phyloP scores from a whole-genome alignment of 331 rosid species.

The Dryas integrifolia region DNA sequence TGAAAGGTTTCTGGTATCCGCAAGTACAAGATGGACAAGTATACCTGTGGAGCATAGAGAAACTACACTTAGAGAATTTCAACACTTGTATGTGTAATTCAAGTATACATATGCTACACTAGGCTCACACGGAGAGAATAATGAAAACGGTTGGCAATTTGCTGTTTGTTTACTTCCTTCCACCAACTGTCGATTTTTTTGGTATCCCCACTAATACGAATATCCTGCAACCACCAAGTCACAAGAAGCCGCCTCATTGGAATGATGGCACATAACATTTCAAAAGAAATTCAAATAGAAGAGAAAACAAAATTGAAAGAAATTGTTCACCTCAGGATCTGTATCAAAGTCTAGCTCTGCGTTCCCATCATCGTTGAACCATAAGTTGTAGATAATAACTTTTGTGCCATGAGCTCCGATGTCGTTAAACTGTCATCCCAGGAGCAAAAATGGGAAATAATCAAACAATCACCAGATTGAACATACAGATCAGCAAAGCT shows the following conservation, averaged over 20 bases:
- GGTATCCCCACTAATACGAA: slow-evolving; percentile 51
- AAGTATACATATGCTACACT: slow-evolving; percentile 18
- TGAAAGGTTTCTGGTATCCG: slow-evolving; percentile 52
- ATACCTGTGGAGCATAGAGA: slow-evolving; percentile 52
- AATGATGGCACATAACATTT: slow-evolving; percentile 16
- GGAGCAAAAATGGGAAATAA: background rate
- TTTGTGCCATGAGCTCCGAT: slow-evolving; percentile 77
- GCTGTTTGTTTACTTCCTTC: slow-evolving; percentile 50
- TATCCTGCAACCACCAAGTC: slow-evolving; percentile 59
- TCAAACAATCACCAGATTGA: background rate
- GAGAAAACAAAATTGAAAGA: slow-evolving; percentile 3
- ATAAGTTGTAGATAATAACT: slow-evolving; percentile 73
- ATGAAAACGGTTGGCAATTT: slow-evolving; percentile 55
- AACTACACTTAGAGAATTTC: slow-evolving; percentile 18
- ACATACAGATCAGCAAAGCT: background rate
- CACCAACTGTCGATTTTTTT: slow-evolving; percentile 28
- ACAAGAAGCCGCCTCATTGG: slow-evolving; percentile 17
- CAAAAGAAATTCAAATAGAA: slow-evolving; percentile 1
- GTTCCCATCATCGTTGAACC: slow-evolving; percentile 56
- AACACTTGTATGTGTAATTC: slow-evolving; percentile 13
- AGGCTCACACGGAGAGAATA: slow-evolving; percentile 78
- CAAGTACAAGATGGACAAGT: slow-evolving; percentile 87
- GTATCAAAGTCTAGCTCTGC: slow-evolving; percentile 71
- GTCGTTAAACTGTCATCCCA: slow-evolving; percentile 61
- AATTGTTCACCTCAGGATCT: slow-evolving; percentile 61